phyloP scores from a whole-genome alignment of 2,329 filamentous ascomycete genomes.

The Fonsecaea pugnacius region DNA sequence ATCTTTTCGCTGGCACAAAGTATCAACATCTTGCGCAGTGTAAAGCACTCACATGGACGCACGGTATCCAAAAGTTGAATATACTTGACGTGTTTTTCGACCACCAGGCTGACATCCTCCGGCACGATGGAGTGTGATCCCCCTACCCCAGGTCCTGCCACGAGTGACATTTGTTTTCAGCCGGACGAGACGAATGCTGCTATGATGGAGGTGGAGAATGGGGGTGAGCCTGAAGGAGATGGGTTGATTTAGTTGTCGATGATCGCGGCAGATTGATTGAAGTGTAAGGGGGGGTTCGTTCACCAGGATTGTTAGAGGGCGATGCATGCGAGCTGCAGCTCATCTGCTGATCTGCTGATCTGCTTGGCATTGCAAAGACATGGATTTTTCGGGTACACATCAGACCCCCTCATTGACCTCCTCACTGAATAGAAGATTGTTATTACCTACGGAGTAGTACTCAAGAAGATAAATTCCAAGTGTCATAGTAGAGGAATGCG shows the following conservation, averaged over 20 bases:
- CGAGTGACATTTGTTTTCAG: slow-evolving; percentile 60
- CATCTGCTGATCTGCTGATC: slow-evolving; percentile 2
- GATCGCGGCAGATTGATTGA: background rate
- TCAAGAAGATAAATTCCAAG: too few species aligned
- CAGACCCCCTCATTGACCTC: background rate
- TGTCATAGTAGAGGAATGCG: too few species aligned
- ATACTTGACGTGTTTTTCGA: slow-evolving; percentile 81
- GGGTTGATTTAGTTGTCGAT: background rate
- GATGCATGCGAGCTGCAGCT: background rate
- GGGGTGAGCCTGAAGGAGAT: background rate
- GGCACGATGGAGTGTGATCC: slow-evolving; percentile 43
- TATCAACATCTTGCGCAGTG: slow-evolving; percentile 43
- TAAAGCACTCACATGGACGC: slow-evolving; percentile 46
- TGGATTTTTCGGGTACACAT: background rate
- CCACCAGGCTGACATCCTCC: slow-evolving; percentile 57
- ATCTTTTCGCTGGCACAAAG: slow-evolving; percentile 71
- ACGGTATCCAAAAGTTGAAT: slow-evolving; percentile 89
- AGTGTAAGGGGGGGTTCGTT: background rate
- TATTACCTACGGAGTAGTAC: too few species aligned
- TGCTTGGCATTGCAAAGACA: slow-evolving; percentile 2
- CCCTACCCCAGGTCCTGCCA: slow-evolving; percentile 63
- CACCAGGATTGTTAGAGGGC: background rate
- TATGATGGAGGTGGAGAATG: slow-evolving; percentile 3
- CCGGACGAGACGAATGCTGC: background rate
- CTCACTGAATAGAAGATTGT: too few species aligned